A percentile compares a stretch with the other conserved stretches of the same genome.
Conservation (phyloP, 116 monocot genomes). For the Cymodocea nodosa region DNA sequence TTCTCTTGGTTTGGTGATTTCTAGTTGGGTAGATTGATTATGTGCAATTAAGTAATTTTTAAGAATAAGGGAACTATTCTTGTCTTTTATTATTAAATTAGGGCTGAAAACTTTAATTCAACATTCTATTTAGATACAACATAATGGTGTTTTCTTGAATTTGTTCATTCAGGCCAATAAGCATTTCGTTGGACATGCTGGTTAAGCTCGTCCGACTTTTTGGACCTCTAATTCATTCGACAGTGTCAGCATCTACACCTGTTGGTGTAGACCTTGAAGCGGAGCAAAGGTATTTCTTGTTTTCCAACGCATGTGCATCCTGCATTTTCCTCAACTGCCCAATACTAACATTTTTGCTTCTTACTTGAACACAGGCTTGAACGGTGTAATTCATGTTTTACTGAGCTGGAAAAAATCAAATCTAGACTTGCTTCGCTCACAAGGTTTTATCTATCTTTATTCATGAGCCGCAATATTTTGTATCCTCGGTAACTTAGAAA, state of each 20-base stretch:
- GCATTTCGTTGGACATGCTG: slow-evolving; percentile 66
- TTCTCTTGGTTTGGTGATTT: too few relatives aligned
- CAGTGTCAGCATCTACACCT: slow-evolving; percentile 50
- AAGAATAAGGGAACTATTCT: too few relatives aligned
- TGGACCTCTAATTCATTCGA: slow-evolving; percentile 78
- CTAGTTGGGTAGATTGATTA: too few relatives aligned
- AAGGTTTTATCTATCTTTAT: slow-evolving; percentile 29
- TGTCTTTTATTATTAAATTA: too few relatives aligned
- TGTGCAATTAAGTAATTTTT: too few relatives aligned
- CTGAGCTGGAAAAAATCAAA: slow-evolving; percentile 81
- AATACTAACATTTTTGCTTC: background rate
- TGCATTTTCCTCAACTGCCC: background rate
- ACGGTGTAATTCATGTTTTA: slow-evolving; percentile 77
- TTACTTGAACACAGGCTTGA: slow-evolving; percentile 32
- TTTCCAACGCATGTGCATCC: background rate
- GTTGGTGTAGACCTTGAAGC: slow-evolving; percentile 94
- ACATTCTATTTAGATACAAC: background rate
- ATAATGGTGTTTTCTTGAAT: background rate
- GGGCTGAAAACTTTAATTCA: too few relatives aligned
- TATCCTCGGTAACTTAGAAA: background rate
- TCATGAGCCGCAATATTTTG: background rate
- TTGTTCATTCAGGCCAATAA: slow-evolving; percentile 39
- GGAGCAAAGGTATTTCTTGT: slow-evolving; percentile 55
- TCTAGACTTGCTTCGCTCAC: slow-evolving; percentile 37
- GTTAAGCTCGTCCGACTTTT: slow-evolving; percentile 71